Evolutionary conservation across 331 rosid genomes (phyloP).

Genomic region (Acacia concinna): DNA sequence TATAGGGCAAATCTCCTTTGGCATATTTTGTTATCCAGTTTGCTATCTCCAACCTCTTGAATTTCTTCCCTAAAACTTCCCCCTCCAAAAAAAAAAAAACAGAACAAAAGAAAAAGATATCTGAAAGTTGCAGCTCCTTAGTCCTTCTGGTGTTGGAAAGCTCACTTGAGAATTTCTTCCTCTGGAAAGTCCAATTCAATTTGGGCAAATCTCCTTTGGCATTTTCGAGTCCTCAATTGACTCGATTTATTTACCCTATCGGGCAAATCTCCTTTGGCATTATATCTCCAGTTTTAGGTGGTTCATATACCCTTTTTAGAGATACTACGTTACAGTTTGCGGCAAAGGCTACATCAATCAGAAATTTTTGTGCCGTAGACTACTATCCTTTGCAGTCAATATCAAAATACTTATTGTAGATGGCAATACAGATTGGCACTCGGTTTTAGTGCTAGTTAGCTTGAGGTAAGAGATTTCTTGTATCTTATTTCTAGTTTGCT

Average conservation of each 20-base stretch:
- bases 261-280: slow-evolving; percentile 81
- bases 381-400: slow-evolving; percentile 33
- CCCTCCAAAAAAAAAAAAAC: not conserved
- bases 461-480: slow-evolving; percentile 44
- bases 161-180: slow-evolving; percentile 41
- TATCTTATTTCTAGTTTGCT: slow-evolving; percentile 28
- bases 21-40: slow-evolving; percentile 32
- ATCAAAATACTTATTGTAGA: slow-evolving; percentile 27
- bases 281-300: slow-evolving; percentile 48
- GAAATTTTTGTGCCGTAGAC: slow-evolving; percentile 30
- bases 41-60: slow-evolving; percentile 30
- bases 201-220: slow-evolving; percentile 99
- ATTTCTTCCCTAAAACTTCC: slow-evolving; percentile 26
- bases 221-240: slow-evolving; percentile 59
- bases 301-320: slow-evolving; percentile 40
- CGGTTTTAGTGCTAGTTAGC: slow-evolving; percentile 36
- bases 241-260: slow-evolving; percentile 41
- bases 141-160: slow-evolving; percentile 46
- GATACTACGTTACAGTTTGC: slow-evolving; percentile 43
- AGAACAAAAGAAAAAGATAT: not conserved
- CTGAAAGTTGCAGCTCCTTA: slow-evolving; percentile 30
- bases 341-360: slow-evolving; percentile 36
- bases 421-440: slow-evolving; percentile 25
- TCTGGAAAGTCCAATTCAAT: slow-evolving; percentile 49
- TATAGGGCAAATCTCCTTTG: slow-evolving; percentile 53